These are phyloP conservation scores for Shiraia sp. DNA, from an alignment of 2,329 filamentous ascomycete species.

Conservation along the genomic window DNA sequence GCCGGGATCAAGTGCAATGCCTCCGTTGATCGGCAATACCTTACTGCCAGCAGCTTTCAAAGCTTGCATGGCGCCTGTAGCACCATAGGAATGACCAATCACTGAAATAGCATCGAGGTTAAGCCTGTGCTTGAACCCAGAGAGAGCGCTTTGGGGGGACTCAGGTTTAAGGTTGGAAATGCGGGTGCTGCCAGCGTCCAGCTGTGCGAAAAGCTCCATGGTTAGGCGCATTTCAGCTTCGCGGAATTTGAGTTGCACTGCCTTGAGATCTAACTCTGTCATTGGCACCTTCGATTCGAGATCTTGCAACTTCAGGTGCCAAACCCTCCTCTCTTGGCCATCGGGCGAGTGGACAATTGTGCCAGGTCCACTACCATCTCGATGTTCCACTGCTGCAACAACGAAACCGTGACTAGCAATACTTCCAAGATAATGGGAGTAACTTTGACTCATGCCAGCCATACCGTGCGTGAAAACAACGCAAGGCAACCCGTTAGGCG, in stretches of 20 bases:
- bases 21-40: slow-evolving; percentile 57
- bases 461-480: slow-evolving; percentile 54
- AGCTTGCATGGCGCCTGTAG: slow-evolving; percentile 64
- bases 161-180: slow-evolving; percentile 51
- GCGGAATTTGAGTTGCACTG: slow-evolving; percentile 49
- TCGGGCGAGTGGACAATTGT: slow-evolving; percentile 45
- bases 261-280: slow-evolving; percentile 44
- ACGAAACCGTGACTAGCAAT: slow-evolving; percentile 52
- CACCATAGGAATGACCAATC: slow-evolving; percentile 68
- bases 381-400: slow-evolving; percentile 53
- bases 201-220: slow-evolving; percentile 45
- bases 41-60: slow-evolving; percentile 55
- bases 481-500: slow-evolving; percentile 43
- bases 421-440: slow-evolving; percentile 52
- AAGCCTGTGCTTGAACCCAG: slow-evolving; percentile 58
- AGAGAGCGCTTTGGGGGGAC: slow-evolving; percentile 51
- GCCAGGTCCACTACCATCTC: slow-evolving; percentile 53
- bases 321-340: slow-evolving; percentile 38
- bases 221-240: slow-evolving; percentile 53
- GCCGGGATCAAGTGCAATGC: slow-evolving; percentile 67
- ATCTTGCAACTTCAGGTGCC: slow-evolving; percentile 43
- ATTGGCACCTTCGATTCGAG: slow-evolving; percentile 40
- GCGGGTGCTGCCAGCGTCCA: slow-evolving; percentile 45
- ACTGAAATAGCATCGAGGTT: slow-evolving; percentile 61
- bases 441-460: slow-evolving; percentile 51